Base-by-base conservation (phyloP, 805 yeast genomes). In the Metschnikowia lunata region DNA sequence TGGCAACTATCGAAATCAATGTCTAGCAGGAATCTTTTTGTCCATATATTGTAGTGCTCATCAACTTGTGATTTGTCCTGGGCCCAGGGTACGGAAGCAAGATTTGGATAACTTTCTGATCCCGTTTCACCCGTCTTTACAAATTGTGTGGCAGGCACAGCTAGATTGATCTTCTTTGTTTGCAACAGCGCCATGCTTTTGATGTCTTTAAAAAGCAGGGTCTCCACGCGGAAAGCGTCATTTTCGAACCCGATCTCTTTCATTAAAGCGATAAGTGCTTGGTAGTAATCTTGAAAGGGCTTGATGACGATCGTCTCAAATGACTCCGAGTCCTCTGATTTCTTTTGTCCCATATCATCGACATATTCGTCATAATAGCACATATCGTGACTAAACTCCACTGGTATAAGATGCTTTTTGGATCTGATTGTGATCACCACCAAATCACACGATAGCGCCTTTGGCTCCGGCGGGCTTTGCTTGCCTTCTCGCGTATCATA, bases 371-470 rank as follows among this genome's bases (percentile, higher is more conserved):
- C 71, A 12, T 54, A 49, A 48, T 67, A 66, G 43, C 67, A 65
- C 63, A 68, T 61, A 26, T 67, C 73, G 42, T 66, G 72, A 45
- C 61, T 64, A 47, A 71, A 52, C 34, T 69, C 74, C 6, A 71
- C 56, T 1, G 76, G 76, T 12, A 71, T 63, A 8, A 51, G 58
- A 40, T 68, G 58, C 39, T 66, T 68, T 18, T 55, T 56, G 2
- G 74, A 63, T 29, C 64, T 46, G 10, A 67, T 54, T 2, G 74
- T 66, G n/a, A 63, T 58, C 5, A 54, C 67, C 23, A 66, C 64
- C 42, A 71, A 53, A 39, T 71, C 75, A 11, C 63, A 53, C n/a
- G 55, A 49, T 8, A 69, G 36, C 4, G 56, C 51, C 48, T 66
- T 69, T 39, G 70, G 52, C n/a, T 64, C 67, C 0, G 75, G 75